Conservation (phyloP, 23 red algal genomes). For the Chondrus crispus region DNA sequence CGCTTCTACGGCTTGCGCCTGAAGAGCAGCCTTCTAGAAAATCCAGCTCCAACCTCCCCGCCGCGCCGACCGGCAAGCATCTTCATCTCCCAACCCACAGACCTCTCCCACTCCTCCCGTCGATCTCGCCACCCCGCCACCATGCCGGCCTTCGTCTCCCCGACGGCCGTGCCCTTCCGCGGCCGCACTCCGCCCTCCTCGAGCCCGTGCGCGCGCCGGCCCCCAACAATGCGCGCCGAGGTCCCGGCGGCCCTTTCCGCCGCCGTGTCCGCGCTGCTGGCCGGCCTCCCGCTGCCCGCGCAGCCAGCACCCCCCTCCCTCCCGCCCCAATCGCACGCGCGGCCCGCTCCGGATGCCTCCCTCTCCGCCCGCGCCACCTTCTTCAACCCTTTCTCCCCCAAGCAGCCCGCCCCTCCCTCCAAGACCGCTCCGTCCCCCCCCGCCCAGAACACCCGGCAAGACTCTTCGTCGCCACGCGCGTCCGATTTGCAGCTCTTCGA, state of each 20-base stretch:
- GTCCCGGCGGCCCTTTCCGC: neutral
- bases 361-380: neutral
- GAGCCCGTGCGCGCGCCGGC: neutral
- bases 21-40: too few species aligned
- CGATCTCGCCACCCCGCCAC: neutral
- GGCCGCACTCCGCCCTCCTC: neutral
- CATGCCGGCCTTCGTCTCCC: neutral
- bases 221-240: neutral
- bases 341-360: neutral
- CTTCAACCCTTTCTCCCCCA: conserved; percentile 50
- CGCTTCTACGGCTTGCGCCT: too few species aligned
- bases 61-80: too few species aligned
- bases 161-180: neutral
- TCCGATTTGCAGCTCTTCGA: conserved; percentile 9
- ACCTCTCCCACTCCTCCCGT: too few species aligned
- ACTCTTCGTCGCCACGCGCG: neutral
- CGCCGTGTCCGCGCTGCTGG: neutral
- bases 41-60: too few species aligned
- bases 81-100: too few species aligned
- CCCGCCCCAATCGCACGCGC: neutral
- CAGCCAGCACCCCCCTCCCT: neutral
- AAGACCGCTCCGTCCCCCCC: neutral
- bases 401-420: conserved; percentile 12
- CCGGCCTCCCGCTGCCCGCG: too few species aligned
- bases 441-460: neutral